A percentile compares a stretch with the other conserved stretches of the same genome.
These are phyloP conservation scores for Trapa incisa DNA, from an alignment of 345 rosid genomes.

Conservation along the genomic window DNA sequence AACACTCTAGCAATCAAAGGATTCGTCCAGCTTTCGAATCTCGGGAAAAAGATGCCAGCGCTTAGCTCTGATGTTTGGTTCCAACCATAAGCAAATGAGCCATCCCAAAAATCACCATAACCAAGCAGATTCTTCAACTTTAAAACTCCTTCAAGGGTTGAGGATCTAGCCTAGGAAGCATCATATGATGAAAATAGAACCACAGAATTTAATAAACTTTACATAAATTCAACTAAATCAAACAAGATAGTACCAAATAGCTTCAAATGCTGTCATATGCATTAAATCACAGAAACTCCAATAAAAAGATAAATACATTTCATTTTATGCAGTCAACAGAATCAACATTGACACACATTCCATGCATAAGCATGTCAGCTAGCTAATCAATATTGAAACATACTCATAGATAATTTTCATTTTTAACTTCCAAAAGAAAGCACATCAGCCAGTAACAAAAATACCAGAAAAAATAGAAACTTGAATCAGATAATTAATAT, in stretches of 20 bases:
- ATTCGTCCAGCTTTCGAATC: constrained; percentile 42
- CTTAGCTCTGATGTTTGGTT: constrained; percentile 70
- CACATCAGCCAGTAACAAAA: too few species aligned
- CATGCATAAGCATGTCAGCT: neutral
- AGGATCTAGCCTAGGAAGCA: constrained; percentile 62
- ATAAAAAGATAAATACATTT: neutral
- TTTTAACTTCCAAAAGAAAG: too few species aligned
- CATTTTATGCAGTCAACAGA: neutral
- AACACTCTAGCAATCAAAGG: constrained; percentile 57
- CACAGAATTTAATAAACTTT: neutral
- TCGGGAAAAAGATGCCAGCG: constrained; percentile 65
- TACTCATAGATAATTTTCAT: too few species aligned
- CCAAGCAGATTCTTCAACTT: constrained; percentile 81
- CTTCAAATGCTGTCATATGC: neutral
- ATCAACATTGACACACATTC: neutral
- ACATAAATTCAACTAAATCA: neutral
- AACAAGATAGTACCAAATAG: neutral
- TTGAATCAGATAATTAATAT: neutral
- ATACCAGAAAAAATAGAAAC: too few species aligned
- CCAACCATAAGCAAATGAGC: constrained; percentile 55
- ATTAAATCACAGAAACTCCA: neutral
- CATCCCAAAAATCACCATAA: constrained; percentile 89
- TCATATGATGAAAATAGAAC: neutral
- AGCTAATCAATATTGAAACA: neutral
- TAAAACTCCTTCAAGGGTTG: constrained; percentile 66